Evolutionary conservation across 176 grass and related monocot species (phyloP).

Genomic region (Thalia dealbata): DNA sequence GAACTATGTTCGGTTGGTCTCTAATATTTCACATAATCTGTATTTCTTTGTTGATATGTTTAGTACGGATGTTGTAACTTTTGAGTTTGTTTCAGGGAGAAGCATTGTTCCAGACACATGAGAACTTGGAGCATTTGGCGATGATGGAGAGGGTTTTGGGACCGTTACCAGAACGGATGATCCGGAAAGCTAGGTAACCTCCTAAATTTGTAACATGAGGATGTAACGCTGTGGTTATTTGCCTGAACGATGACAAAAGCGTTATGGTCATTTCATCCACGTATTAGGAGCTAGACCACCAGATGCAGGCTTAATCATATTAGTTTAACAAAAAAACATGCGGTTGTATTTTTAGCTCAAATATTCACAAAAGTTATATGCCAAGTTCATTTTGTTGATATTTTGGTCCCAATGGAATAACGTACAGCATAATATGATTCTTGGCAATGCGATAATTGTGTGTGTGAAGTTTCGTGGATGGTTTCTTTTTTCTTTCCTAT

Average conservation of each 20-base stretch:
- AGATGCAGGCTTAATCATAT: neutral
- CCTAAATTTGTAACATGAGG: neutral
- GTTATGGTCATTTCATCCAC: neutral
- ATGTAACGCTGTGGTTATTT: neutral
- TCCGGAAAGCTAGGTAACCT: conserved; percentile 54
- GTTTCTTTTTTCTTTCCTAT: conserved; percentile 3
- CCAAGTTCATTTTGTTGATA: neutral
- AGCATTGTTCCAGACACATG: conserved; percentile 91
- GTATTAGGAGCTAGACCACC: neutral
- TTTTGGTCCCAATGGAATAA: neutral
- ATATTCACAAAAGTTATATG: too few relatives aligned
- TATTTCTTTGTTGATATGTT: neutral
- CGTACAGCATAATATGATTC: neutral
- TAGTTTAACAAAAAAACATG: neutral
- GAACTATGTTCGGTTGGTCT: conserved; percentile 73
- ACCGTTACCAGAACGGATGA: conserved; percentile 72
- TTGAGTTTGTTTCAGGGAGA: conserved; percentile 44
- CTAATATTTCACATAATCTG: neutral
- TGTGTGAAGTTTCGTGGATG: neutral
- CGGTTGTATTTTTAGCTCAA: neutral
- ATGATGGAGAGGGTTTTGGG: conserved; percentile 99
- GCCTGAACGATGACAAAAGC: neutral
- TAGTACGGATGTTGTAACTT: conserved; percentile 21
- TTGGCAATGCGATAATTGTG: neutral
- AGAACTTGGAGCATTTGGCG: conserved; percentile 86